Conservation (phyloP, 345 rosid genomes). For the Combretum micranthum region DNA sequence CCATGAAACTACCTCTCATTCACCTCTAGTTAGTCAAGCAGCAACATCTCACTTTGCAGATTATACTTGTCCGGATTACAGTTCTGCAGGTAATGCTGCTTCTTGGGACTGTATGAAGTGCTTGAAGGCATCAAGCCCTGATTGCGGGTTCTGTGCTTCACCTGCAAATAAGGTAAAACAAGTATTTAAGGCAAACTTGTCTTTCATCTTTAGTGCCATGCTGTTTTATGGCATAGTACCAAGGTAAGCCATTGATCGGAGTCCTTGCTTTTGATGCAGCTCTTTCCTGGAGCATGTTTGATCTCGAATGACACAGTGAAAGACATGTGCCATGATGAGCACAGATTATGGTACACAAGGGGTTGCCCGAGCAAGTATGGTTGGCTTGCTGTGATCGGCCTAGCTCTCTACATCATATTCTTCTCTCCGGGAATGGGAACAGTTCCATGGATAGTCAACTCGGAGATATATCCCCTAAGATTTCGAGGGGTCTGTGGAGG, state of each 20-base stretch:
- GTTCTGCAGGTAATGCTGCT: constrained; percentile 13
- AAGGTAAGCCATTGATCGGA: too few species aligned
- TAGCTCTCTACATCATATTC: constrained; percentile 70
- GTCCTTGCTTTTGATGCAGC: constrained; percentile 25
- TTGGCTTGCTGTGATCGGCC: constrained; percentile 62
- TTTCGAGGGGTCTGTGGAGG: constrained; percentile 84
- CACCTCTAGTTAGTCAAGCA: constrained; percentile 35
- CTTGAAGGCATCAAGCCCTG: constrained; percentile 51
- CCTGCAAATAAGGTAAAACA: constrained; percentile 46
- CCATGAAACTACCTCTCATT: constrained; percentile 43
- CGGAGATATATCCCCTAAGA: constrained; percentile 79
- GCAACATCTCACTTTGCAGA: constrained; percentile 35
- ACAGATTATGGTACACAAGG: constrained; percentile 67
- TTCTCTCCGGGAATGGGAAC: constrained; percentile 97
- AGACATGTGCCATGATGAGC: constrained; percentile 30
- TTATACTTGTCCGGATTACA: constrained; percentile 51
- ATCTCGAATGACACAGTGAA: constrained; percentile 39
- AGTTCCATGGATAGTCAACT: constrained; percentile 81
- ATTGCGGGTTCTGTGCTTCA: constrained; percentile 78
- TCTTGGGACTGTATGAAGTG: constrained; percentile 81
- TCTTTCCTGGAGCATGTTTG: constrained; percentile 65
- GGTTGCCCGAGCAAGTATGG: constrained; percentile 87
- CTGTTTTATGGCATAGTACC: too few species aligned
- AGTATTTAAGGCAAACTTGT: not conserved
- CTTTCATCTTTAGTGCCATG: not conserved